Evolutionary conservation across 768 basidiomycete species (phyloP), one percentile per base, ranked within the genome.

Genomic region (Termitomyces bulborhizus): DNA sequence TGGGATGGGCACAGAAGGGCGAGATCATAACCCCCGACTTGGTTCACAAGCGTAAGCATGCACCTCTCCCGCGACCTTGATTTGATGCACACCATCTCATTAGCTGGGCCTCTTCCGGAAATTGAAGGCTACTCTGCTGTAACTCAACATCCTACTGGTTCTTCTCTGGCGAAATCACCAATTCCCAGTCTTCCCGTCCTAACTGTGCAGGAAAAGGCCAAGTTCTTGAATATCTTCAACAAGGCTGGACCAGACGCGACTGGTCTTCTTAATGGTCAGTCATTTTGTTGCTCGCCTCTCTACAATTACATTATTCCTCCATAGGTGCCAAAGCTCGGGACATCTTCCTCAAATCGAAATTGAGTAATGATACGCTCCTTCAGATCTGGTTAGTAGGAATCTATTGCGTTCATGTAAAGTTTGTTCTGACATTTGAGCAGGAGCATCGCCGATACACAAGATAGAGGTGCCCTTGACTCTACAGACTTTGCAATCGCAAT

Each of bases 401-500:
- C 49, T 21, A 29, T 15, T 45, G 45, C 52, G 36, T 27, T 46
- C 29, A 13, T 18, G 12, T 29, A 1, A 42, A 32, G 13, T 13
- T 54, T 63, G 21, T 57, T 52, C 55, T 49, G 46, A 51, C 37
- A 44, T 40, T 46, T 34, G 8, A 27, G 3, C 62, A 97, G 94
- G 95, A 87, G 80, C 59, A 80, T 99, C 39, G 89, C 95, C n/a
- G 97, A 99, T 69, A 95, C 94, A 3, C 90, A 95, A 70, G 83
- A 89, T 61, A 82, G 97, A 57, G 96, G 97, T 50, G 75, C 79
- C 12, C 84, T 99, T 57, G 97, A 99, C 68, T 74, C 84, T 15
- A 78, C 87, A 44, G 97, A 99, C 71, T 99, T 99, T 66, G 86
- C 89, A 57, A 84, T 99, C 64, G 97, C 88, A 40, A 95, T 97